Conservation (phyloP, 768 basidiomycete genomes). For the Scleroderma citrinum region DNA sequence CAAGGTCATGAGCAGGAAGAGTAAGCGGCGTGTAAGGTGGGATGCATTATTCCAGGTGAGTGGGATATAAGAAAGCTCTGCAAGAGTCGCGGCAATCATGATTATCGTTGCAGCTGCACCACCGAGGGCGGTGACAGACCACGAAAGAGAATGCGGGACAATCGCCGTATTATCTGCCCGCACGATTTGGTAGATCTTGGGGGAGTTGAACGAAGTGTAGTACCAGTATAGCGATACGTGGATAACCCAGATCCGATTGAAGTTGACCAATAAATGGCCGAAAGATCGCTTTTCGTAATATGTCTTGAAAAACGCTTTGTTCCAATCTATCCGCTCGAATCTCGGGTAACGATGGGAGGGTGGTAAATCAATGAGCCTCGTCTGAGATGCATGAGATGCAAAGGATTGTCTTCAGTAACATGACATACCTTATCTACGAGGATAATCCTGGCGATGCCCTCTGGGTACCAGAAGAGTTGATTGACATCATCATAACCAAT, state of each 20-base stretch:
- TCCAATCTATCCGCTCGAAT: conserved; percentile 96
- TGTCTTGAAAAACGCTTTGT: conserved; percentile 95
- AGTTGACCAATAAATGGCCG: conserved; percentile 96
- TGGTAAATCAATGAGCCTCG: conserved; percentile 84
- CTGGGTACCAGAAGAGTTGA: conserved; percentile 99
- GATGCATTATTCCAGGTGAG: conserved; percentile 99
- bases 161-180: conserved; percentile 31
- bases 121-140: conserved; percentile 92
- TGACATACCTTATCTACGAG: conserved; percentile 77
- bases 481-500: conserved; percentile 99
- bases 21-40: conserved; percentile 84
- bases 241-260: conserved; percentile 99
- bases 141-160: conserved; percentile 73
- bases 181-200: conserved; percentile 66
- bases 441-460: conserved; percentile 90
- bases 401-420: not conserved
- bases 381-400: conserved; percentile 39
- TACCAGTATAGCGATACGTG: conserved; percentile 94
- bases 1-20: conserved; percentile 88
- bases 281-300: conserved; percentile 97
- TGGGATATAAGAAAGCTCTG: conserved; percentile 96
- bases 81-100: conserved; percentile 91
- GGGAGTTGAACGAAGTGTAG: conserved; percentile 93
- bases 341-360: conserved; percentile 94
- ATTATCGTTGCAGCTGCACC: conserved; percentile 94